phyloP scores from a whole-genome alignment of 345 rosid genomes.

The Firmiana major region DNA sequence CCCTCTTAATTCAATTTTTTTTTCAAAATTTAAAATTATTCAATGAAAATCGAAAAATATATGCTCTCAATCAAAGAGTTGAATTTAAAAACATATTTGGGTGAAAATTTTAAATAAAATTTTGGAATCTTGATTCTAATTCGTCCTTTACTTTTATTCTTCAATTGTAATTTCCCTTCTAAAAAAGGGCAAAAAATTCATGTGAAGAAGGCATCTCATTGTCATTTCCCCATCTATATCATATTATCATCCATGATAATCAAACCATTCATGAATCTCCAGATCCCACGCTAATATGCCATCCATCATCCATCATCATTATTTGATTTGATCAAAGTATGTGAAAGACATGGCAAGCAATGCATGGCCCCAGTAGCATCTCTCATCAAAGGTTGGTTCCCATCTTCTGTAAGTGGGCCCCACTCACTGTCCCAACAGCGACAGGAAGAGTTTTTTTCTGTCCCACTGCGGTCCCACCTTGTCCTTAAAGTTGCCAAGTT shows the following conservation, averaged over 20 bases:
- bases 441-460: neutral
- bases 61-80: too few species aligned
- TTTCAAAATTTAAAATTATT: too few species aligned
- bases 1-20: too few species aligned
- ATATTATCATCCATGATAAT: neutral
- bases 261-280: neutral
- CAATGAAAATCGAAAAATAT: too few species aligned
- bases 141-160: too few species aligned
- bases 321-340: neutral
- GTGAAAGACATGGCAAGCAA: neutral
- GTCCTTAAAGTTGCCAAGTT: neutral
- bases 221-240: too few species aligned
- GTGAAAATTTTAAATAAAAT: too few species aligned
- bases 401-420: neutral
- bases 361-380: neutral
- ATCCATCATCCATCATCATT: neutral
- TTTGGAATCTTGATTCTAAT: too few species aligned
- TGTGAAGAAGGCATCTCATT: neutral
- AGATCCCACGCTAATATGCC: neutral
- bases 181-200: too few species aligned
- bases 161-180: neutral
- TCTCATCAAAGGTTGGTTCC: neutral
- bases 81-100: too few species aligned
- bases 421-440: neutral
- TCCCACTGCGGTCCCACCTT: neutral